Evolutionary conservation across 2,329 filamentous ascomycete species (phyloP).

Genomic region (Venturia carpophila): DNA sequence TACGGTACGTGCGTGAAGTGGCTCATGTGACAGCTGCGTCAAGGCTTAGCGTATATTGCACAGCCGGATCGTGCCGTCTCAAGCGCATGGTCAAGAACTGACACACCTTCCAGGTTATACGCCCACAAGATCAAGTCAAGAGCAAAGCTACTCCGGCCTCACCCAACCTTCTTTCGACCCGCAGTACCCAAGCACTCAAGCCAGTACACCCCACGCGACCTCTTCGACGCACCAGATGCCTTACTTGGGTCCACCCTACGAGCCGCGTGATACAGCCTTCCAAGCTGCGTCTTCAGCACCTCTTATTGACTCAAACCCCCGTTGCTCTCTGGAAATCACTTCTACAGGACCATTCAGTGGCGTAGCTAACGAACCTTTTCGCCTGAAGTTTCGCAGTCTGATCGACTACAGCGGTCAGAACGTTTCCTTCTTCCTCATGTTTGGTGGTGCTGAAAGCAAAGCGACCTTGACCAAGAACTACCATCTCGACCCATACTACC

Average conservation of each 20-base stretch:
- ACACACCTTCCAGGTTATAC: slow-evolving; percentile 48
- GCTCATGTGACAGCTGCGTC: slow-evolving; percentile 24
- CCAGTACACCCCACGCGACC: slow-evolving; percentile 42
- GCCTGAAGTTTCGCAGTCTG: slow-evolving; percentile 7
- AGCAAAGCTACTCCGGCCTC: slow-evolving; percentile 42
- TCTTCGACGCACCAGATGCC: slow-evolving; percentile 37
- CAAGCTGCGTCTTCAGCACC: slow-evolving; percentile 55
- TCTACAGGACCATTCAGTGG: slow-evolving; percentile 65
- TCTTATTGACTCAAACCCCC: slow-evolving; percentile 56
- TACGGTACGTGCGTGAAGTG: slow-evolving; percentile 58
- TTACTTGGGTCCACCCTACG: slow-evolving; percentile 36
- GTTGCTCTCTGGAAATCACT: slow-evolving; percentile 54
- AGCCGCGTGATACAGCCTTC: slow-evolving; percentile 35
- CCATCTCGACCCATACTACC: slow-evolving; percentile 51
- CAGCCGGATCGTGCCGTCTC: slow-evolving; percentile 28
- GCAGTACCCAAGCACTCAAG: slow-evolving; percentile 43
- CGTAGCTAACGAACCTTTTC: slow-evolving; percentile 41
- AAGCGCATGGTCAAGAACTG: slow-evolving; percentile 37
- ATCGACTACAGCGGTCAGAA: slow-evolving; percentile 10
- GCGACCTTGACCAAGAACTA: slow-evolving; percentile 56
- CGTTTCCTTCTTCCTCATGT: slow-evolving; percentile 54
- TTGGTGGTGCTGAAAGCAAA: slow-evolving; percentile 68
- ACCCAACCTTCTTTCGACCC: slow-evolving; percentile 42
- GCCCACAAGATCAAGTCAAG: slow-evolving; percentile 52
- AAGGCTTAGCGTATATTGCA: slow-evolving; percentile 24